These are phyloP conservation scores for Pichia scutulata DNA, from an alignment of 805 yeast species.

Conservation along the genomic window DNA sequence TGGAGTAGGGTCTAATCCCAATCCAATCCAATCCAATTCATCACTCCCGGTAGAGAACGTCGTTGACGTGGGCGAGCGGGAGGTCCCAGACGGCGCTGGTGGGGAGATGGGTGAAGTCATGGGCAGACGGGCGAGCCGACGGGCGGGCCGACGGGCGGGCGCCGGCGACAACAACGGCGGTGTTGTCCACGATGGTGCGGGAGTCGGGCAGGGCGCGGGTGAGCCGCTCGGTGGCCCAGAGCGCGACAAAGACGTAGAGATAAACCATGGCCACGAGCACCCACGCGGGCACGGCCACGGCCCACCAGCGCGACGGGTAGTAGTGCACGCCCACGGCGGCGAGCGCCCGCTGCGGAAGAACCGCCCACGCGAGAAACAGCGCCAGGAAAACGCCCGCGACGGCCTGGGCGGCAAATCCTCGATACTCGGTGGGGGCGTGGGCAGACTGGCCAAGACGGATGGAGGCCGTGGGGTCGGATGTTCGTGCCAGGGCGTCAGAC, in stretches of 20 bases:
- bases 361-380: conserved; percentile 66
- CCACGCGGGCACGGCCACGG: conserved; percentile 66
- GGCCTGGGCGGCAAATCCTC: conserved; percentile 79
- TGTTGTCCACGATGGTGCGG: conserved; percentile 63
- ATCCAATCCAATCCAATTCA: not conserved
- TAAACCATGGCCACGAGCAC: conserved; percentile 65
- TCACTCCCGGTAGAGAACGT: conserved; percentile 40
- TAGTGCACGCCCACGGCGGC: conserved; percentile 54
- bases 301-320: conserved; percentile 92
- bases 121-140: not conserved
- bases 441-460: not conserved
- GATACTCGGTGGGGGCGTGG: conserved; percentile 62
- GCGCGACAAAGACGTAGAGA: conserved; percentile 59
- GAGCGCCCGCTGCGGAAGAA: conserved; percentile 54
- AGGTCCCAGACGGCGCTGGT: conserved; percentile 86
- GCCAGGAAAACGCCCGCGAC: conserved; percentile 49
- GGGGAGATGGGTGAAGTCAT: not conserved
- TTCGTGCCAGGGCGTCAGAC: not conserved
- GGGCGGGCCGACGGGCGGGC: no score
- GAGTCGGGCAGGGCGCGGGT: conserved; percentile 53
- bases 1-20: not conserved
- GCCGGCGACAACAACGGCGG: conserved; percentile 25
- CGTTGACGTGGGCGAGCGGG: conserved; percentile 64
- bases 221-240: conserved; percentile 70
- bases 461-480: not conserved